Evolutionary conservation across 78 protist genomes (phyloP), one percentile per base, ranked within the genome.

Genomic region (Chrysochromulina tobinii): DNA sequence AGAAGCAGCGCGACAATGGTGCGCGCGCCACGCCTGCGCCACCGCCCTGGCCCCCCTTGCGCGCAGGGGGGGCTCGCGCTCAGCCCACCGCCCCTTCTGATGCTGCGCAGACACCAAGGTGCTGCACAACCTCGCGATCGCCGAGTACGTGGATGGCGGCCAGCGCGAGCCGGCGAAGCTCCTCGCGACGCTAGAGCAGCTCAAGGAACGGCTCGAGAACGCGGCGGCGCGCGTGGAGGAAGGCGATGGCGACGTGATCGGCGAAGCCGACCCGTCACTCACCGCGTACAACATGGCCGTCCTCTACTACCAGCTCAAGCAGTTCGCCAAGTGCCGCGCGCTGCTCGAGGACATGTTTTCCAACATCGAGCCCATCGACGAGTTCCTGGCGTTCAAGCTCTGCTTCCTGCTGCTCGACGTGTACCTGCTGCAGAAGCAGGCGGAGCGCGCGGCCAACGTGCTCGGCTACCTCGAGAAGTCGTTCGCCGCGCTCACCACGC

Each of bases 351-450:
- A 4, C 58, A 8, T 73, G 58, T 73, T 73, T 25, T 4, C n/a
- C 21, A 14, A 38, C 27, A 17, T 50, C 58, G 83, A 38, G 58
- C 58, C 83, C 7, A 3, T 73, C 58, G 83, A 73, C 25, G 83
- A 73, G 83, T 14, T 50, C 54, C 83, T 73, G 58, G 83, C 58
- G 25, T 50, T 50, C 83, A 20, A 27, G 38, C 23, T 50, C 25
- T 73, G 83, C 83, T 50, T 73, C 58, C 57, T 73, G 58, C 83
- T 73, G 58, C 57, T 73, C 57, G 83, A 73, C 51, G 58, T 73
- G 83, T 17, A 17, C 25, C 83, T 73, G 58, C n/a, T 38, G 83
- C 83, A 73, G 57, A 25, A 58, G 25, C 51, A 73, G 51, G 20
- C 25, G 83, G 83, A 38, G 25, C 0, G 1, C 20, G 83, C 83